A percentile compares a stretch with the other conserved stretches of the same genome.
These are phyloP conservation scores for Beauveria brongniartii DNA, from an alignment of 2,329 filamentous ascomycete genomes.

Conservation along the genomic window DNA sequence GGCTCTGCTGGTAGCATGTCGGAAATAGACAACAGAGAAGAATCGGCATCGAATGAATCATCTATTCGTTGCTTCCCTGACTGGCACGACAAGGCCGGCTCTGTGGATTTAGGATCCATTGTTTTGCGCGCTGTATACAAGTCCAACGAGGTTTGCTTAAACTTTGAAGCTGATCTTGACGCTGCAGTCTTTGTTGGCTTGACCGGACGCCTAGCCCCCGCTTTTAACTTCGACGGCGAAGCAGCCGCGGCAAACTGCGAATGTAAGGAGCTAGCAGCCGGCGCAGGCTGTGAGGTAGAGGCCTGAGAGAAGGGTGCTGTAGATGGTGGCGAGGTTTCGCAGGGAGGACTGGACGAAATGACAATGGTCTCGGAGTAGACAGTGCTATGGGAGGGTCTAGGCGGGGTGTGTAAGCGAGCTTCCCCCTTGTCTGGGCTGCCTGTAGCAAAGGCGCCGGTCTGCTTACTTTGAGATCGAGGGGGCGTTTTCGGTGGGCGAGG, in stretches of 20 bases:
- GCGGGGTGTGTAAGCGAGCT: constrained; percentile 10
- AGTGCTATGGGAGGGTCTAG: constrained; percentile 5
- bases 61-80: background rate
- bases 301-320: constrained; percentile 16
- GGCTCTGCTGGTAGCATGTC: background rate
- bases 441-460: constrained; percentile 20
- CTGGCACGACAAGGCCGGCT: background rate
- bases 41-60: background rate
- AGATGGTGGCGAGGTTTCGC: constrained; percentile 22
- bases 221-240: constrained; percentile 5
- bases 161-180: constrained; percentile 12
- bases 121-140: constrained; percentile 18
- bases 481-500: constrained; percentile 18
- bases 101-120: background rate
- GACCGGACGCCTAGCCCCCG: background rate
- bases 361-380: constrained; percentile 6
- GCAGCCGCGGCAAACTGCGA: constrained; percentile 16
- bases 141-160: constrained; percentile 28
- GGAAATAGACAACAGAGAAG: background rate
- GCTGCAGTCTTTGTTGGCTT: background rate
- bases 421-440: constrained; percentile 9
- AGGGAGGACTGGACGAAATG: constrained; percentile 9
- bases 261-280: constrained; percentile 20
- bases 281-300: constrained; percentile 11
- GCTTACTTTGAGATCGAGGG: constrained; percentile 28